phyloP scores from a whole-genome alignment of 257 asterid genomes.

The Fraxinus quadrangulata region DNA sequence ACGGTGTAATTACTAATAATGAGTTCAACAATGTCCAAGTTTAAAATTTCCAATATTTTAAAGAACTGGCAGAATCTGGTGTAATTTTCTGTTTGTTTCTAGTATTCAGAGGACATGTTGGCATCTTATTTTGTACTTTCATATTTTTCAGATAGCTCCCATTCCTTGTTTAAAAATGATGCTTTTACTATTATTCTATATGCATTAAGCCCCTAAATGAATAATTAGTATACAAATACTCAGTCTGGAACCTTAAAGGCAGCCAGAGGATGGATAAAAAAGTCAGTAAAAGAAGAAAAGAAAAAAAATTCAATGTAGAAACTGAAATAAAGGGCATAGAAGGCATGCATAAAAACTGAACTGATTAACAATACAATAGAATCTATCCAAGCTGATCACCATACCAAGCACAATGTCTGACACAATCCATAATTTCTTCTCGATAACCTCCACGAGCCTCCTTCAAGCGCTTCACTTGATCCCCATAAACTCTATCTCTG shows the following conservation, averaged over 20 bases:
- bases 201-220: constrained; percentile 5
- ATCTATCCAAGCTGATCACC: neutral
- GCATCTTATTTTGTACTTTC: neutral
- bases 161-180: neutral
- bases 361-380: neutral
- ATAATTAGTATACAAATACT: neutral
- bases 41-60: neutral
- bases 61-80: neutral
- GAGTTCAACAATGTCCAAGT: neutral
- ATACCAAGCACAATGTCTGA: constrained; percentile 96
- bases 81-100: neutral
- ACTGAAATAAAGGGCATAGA: neutral
- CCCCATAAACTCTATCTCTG: constrained; percentile 65
- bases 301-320: neutral
- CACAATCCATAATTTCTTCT: constrained; percentile 91
- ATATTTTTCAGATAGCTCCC: neutral
- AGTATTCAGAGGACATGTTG: neutral
- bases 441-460: constrained; percentile 77
- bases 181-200: neutral
- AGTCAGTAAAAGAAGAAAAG: neutral
- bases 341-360: neutral
- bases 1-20: neutral
- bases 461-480: constrained; percentile 78
- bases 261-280: neutral
- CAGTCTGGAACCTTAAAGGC: neutral